These are phyloP conservation scores for Wickerhamomyces silvicola DNA, from an alignment of 805 yeast genomes.

Conservation along the genomic window DNA sequence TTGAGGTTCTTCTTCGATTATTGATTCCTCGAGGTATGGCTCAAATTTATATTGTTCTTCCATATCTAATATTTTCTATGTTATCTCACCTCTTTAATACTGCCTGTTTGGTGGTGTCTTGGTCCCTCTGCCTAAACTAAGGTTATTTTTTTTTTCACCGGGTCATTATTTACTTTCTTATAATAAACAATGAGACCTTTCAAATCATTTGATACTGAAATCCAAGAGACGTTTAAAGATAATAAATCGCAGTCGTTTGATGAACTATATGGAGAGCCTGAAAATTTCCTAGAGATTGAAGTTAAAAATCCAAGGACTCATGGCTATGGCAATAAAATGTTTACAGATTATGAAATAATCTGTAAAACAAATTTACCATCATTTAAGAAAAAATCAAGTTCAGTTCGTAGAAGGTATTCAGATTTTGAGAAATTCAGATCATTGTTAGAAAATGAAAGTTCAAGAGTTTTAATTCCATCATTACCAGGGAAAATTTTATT, in stretches of 20 bases:
- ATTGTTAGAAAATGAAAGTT: conserved; percentile 66
- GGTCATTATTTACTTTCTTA: background rate
- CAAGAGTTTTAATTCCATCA: conserved; percentile 76
- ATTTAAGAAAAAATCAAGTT: conserved; percentile 55
- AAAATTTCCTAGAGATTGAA: conserved; percentile 87
- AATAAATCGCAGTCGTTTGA: conserved; percentile 59
- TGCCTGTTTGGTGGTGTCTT: too few relatives aligned
- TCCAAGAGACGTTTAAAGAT: conserved; percentile 19
- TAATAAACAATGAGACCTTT: conserved; percentile 6
- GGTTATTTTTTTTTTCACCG: too few relatives aligned
- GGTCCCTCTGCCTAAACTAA: too few relatives aligned
- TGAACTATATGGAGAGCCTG: conserved; percentile 90
- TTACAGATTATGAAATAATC: conserved; percentile 85
- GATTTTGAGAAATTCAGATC: conserved; percentile 82
- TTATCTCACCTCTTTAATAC: too few relatives aligned
- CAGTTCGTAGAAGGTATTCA: conserved; percentile 79
- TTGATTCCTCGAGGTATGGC: conserved; percentile 1
- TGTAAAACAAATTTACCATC: conserved; percentile 91
- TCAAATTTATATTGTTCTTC: too few relatives aligned
- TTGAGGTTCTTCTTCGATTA: conserved; percentile 10
- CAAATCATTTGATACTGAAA: conserved; percentile 24
- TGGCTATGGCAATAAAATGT: conserved; percentile 59
- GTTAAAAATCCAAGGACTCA: conserved; percentile 78
- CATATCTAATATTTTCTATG: too few relatives aligned
- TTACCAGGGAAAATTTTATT: conserved; percentile 81